Base-by-base conservation (phyloP, 768 basidiomycete species). In the Macrolepiota dolichaula region DNA sequence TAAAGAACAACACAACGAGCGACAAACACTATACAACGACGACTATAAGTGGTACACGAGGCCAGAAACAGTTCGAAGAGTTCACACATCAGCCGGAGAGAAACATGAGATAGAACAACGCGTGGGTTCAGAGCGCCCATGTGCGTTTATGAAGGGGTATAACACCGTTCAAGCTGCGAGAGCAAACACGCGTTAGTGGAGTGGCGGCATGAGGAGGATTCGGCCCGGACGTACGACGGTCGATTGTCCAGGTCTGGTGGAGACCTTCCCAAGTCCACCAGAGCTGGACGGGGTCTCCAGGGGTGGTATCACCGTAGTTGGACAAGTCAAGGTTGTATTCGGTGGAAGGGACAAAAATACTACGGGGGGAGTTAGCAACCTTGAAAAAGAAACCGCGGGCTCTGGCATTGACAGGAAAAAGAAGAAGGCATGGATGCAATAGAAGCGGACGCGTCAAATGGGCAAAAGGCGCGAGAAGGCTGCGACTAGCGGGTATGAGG, bases 161-260 rank as follows among this genome's bases (percentile, higher is more conserved):
- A 22, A 0, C 47, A 12, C 19, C 38, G 24, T 27, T 55, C 40
- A 55, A 44, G 54, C 54, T 55, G 38, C 36, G 22, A 55, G 5
- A 4, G 2, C 7, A 40, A 15, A 24, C 37, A 42, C 22, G 24
- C 22, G 7, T 55, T 2, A 32, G 22, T 10, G 7, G 40, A 55
- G 5, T 40, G 3, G 13, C 13, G 42, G 10, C 40, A 38, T 6
- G n/a, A 29, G 38, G 7, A 37, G 37, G 22, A n/a, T 3, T 12
- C 13, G 44, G 47, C 12, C 12, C 17, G 11, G 12, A 61, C 59
- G 19, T 55, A 61, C 59, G 59, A 38, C 35, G 3, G n/a, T 61
- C 59, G 38, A 61, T 40, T 19, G 64, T 74, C 85, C 85, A 86
- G 3, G 79, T 75, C 71, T 87, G 85, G 65, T 85, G 84, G 19